Percentiles rank a stretch among this genome's conserved stretches.
phyloP scores from a whole-genome alignment of 352 stramenopile species.

The Blastocystis sp. region DNA sequence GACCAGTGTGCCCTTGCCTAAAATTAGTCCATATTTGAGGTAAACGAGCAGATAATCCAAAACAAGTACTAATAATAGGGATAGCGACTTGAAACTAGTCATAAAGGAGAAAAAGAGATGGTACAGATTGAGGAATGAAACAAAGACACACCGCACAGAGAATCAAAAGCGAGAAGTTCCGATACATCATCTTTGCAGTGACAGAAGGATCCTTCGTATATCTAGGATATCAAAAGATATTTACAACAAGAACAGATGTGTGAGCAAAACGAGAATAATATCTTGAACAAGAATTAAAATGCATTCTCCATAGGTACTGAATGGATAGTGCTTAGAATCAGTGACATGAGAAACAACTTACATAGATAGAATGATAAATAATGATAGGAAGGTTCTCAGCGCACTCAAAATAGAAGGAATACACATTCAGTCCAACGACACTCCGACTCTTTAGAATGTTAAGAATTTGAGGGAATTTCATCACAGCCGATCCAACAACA shows the following conservation, averaged over 20 bases:
- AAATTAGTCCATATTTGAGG: conserved; percentile 71
- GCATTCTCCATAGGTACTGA: conserved; percentile 78
- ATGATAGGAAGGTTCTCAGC: conserved; percentile 74
- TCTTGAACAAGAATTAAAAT: conserved; percentile 77
- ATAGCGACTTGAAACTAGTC: conserved; percentile 35
- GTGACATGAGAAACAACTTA: not conserved
- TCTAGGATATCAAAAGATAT: not conserved
- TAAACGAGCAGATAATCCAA: conserved; percentile 34
- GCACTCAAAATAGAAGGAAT: conserved; percentile 79
- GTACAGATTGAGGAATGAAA: conserved; percentile 46
- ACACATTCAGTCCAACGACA: conserved; percentile 75
- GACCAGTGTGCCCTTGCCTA: conserved; percentile 77
- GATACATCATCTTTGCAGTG: not conserved
- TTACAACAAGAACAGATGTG: conserved; percentile 71
- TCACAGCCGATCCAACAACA: conserved; percentile 75
- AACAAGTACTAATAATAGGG: conserved; percentile 34
- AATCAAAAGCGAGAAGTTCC: conserved; percentile 64
- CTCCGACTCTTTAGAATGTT: conserved; percentile 76
- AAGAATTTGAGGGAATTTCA: conserved; percentile 79
- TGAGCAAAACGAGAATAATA: conserved; percentile 73
- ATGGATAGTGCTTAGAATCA: conserved; percentile 73
- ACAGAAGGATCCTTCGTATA: conserved; percentile 8
- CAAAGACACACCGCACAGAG: conserved; percentile 68
- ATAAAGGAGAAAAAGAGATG: not conserved
- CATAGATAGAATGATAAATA: conserved; percentile 71